These are phyloP conservation scores for Petasospora fabianii DNA, from an alignment of 1,139 yeast species.

Conservation along the genomic window DNA sequence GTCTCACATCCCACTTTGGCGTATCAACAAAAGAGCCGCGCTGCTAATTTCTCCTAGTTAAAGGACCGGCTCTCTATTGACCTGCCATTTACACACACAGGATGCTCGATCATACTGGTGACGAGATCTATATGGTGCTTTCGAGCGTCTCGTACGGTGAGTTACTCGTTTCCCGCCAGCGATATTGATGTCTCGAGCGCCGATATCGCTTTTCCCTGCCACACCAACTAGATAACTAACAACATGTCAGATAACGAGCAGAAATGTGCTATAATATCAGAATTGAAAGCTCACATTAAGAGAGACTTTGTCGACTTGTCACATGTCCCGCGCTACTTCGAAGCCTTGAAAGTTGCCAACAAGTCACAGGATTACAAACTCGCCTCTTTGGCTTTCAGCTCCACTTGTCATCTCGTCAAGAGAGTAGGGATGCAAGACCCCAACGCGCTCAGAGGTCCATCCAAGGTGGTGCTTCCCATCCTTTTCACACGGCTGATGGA, in stretches of 20 bases:
- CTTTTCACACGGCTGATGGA: slow-evolving; percentile 53
- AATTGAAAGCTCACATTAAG: slow-evolving; percentile 67
- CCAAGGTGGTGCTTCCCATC: slow-evolving; percentile 53
- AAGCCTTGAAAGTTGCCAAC: slow-evolving; percentile 48
- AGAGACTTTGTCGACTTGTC: slow-evolving; percentile 55
- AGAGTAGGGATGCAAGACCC: slow-evolving; percentile 74
- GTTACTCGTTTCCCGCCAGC: not conserved
- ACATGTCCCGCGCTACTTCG: slow-evolving; percentile 54
- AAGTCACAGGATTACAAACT: slow-evolving; percentile 41
- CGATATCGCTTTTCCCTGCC: not conserved
- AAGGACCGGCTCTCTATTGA: not conserved
- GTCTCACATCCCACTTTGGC: too few species aligned
- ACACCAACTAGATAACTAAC: slow-evolving; percentile 4
- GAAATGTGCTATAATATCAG: slow-evolving; percentile 42
- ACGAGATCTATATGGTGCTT: slow-evolving; percentile 8
- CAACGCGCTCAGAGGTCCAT: slow-evolving; percentile 45
- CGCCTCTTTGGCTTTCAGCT: slow-evolving; percentile 52
- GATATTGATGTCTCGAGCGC: not conserved
- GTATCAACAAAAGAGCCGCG: not conserved
- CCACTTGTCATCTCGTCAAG: slow-evolving; percentile 71
- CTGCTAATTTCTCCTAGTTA: not conserved
- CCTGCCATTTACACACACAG: not conserved
- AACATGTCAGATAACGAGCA: slow-evolving; percentile 22
- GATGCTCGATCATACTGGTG: slow-evolving; percentile 3
- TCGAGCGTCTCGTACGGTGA: slow-evolving; percentile 14